Evolutionary conservation across 179 eudicot genomes (phyloP).

Genomic region (Patellifolia procumbens): DNA sequence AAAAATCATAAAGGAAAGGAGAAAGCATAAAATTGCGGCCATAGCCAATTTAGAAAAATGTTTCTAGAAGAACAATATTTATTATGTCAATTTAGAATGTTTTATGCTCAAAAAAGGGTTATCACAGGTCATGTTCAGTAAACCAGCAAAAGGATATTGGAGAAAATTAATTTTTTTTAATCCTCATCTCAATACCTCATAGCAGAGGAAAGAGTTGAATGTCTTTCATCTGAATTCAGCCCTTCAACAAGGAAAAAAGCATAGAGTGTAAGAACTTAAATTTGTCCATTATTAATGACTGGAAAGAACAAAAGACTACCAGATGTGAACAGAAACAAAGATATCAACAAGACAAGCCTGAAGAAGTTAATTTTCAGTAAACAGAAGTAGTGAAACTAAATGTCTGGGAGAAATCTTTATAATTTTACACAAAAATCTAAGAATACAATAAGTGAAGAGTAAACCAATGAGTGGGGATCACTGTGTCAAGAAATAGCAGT

Average conservation of each 20-base stretch:
- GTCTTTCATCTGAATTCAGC: neutral
- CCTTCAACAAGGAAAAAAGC: neutral
- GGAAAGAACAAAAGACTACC: neutral
- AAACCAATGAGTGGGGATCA: neutral
- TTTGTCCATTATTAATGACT: neutral
- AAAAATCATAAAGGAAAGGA: neutral
- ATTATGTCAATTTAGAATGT: too few relatives aligned
- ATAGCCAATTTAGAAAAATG: neutral
- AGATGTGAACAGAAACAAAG: slow-evolving; percentile 7
- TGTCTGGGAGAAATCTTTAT: neutral
- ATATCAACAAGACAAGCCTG: neutral
- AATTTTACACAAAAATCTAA: neutral
- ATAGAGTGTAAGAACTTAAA: neutral
- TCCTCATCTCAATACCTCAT: neutral
- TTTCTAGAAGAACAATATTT: neutral
- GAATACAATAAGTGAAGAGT: neutral
- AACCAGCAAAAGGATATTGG: neutral
- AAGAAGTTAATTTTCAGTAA: neutral
- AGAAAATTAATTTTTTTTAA: neutral
- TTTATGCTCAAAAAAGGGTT: neutral
- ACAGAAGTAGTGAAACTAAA: neutral
- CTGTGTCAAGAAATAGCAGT: slow-evolving; percentile 3
- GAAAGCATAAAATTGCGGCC: neutral
- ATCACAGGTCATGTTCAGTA: neutral
- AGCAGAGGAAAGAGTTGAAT: neutral